phyloP scores from a whole-genome alignment of 1,284 basidiomycete species.

The Xanthoconium separans region DNA sequence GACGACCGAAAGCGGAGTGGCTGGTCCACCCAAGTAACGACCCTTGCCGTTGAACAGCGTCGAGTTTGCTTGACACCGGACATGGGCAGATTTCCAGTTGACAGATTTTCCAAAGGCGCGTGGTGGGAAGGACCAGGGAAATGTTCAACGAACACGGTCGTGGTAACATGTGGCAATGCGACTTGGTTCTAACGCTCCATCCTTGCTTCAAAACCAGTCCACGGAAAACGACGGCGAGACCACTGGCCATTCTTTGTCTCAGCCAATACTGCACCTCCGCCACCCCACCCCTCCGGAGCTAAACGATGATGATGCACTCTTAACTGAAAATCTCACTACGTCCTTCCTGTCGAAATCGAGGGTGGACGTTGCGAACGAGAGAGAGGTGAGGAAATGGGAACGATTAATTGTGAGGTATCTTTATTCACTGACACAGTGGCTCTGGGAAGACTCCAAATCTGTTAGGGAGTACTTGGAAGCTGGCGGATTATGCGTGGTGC shows the following conservation, averaged over 20 bases:
- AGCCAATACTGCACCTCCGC: constrained; percentile 54
- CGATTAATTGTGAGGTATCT: constrained; percentile 87
- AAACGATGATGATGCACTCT: constrained; percentile 59
- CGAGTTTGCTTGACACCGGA: constrained; percentile 18
- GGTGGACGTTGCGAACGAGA: constrained; percentile 62
- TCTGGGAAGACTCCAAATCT: constrained; percentile 91
- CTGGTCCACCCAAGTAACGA: constrained; percentile 36
- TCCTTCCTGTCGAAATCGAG: constrained; percentile 66
- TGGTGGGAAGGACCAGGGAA: too few relatives aligned
- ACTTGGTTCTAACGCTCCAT: too few relatives aligned
- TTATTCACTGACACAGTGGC: constrained; percentile 83
- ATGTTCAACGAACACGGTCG: too few relatives aligned
- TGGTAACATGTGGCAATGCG: too few relatives aligned
- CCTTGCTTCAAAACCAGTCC: too few relatives aligned
- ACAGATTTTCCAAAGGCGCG: too few relatives aligned
- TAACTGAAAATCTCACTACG: constrained; percentile 71
- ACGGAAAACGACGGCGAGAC: too few relatives aligned
- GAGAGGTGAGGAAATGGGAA: constrained; percentile 83
- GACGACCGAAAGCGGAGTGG: constrained; percentile 33
- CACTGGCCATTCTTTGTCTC: constrained; percentile 67
- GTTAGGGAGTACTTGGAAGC: constrained; percentile 90
- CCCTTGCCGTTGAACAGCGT: constrained; percentile 50
- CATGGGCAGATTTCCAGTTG: too few relatives aligned
- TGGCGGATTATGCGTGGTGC: constrained; percentile 86
- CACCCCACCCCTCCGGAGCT: constrained; percentile 31